Base-by-base conservation (phyloP, 176 grass and related monocot genomes). In the Oryza coarctata region DNA sequence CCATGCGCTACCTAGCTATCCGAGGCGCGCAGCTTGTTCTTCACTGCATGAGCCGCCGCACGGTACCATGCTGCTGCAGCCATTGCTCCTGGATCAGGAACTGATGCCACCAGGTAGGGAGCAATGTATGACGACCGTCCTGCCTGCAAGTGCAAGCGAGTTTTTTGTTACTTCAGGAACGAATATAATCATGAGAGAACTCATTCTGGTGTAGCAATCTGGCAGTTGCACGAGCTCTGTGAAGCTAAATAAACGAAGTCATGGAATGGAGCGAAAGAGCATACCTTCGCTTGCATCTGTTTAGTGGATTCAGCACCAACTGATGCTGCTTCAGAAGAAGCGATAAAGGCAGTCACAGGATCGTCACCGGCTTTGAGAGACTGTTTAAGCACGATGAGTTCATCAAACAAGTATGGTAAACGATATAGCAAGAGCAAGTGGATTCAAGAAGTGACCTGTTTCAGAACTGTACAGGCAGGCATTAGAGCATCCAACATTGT, bases 401-500 rank as follows among this genome's bases (percentile, higher is more conserved):
- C 63, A 18, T 84, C 65, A 83, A 27, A 52, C n/a, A 74, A 78
- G 27, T 35, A 71, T 31, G 12, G 30, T n/a, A 83, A 70, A 80
- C 50, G 12, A 55, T 68, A 79, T 20, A 74, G 9, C 23, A 87
- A 80, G 38, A 77, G 25, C 17, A 35, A 35, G 20, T 78, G 28
- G 26, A 76, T 63, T 76, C 18, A 40, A 25, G 26, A 85, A 61
- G 50, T 66, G 32, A 84, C 96, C 93, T 95, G 87, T 88, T 85
- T 93, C 70, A 99, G 81, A 44, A 84, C 83, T 70, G 82, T 82
- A 74, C 83, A 90, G 75, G 96, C 96, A 75, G 96, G 93, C 92
- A 99, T 95, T 29, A 99, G 93, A 77, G 96, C 96, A 91, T 99
- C 96, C 45, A 99, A 81, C 96, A 99, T 95, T 34, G 96, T 99